phyloP scores from a whole-genome alignment of 768 basidiomycete genomes.

The Suillus spraguei region DNA sequence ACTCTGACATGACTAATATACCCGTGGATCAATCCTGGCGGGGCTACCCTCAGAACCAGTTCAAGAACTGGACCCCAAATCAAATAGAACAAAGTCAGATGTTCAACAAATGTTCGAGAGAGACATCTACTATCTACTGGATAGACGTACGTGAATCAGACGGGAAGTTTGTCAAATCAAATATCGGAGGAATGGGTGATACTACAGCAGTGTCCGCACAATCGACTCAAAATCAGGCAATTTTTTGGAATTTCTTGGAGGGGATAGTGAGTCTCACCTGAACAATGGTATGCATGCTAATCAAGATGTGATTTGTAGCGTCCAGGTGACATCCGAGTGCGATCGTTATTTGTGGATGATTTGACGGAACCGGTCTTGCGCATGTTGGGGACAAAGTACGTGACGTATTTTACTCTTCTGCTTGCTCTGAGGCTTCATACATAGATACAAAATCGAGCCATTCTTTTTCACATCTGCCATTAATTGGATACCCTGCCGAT shows the following conservation, averaged over 20 bases:
- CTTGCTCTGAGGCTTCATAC: background rate
- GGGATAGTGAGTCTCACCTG: constrained; percentile 30
- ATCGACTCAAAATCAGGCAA: constrained; percentile 9
- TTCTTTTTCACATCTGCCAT: constrained; percentile 37
- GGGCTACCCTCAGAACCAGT: background rate
- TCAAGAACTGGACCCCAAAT: constrained; percentile 48
- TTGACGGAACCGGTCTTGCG: constrained; percentile 29
- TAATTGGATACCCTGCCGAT: constrained; percentile 36
- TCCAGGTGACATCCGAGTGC: constrained; percentile 19
- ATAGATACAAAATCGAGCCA: constrained; percentile 36
- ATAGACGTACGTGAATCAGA: constrained; percentile 22
- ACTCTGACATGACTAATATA: too few relatives aligned
- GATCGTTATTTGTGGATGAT: constrained; percentile 32
- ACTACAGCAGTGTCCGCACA: constrained; percentile 18
- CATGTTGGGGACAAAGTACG: constrained; percentile 35
- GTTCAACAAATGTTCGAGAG: constrained; percentile 19
- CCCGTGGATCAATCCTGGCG: background rate
- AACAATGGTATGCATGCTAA: background rate
- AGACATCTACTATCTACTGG: constrained; percentile 20
- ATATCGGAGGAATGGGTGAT: background rate
- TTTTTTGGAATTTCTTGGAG: constrained; percentile 33
- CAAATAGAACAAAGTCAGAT: constrained; percentile 36
- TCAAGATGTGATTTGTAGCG: constrained; percentile 13
- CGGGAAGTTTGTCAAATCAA: background rate
- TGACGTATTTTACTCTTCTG: background rate